Evolutionary conservation across 2,329 filamentous ascomycete species (phyloP).

Genomic region (Balansia obtecta): DNA sequence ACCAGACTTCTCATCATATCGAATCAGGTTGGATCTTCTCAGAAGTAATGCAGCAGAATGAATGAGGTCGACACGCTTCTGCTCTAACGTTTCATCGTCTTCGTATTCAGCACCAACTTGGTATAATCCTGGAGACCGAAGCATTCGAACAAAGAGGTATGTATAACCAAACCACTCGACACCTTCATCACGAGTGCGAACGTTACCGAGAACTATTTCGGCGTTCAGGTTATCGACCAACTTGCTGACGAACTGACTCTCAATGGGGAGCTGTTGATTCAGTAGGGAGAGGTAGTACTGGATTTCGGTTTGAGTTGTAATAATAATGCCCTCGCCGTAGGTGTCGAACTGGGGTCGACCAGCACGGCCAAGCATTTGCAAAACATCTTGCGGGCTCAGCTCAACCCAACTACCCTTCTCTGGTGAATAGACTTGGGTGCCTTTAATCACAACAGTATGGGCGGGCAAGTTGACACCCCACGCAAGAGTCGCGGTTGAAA

Average conservation of each 20-base stretch:
- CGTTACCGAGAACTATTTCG: conserved; percentile 87
- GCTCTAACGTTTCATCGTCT: conserved; percentile 79
- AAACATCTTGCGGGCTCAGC: conserved; percentile 88
- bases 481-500: conserved; percentile 93
- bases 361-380: conserved; percentile 97
- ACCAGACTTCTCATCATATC: conserved; percentile 90
- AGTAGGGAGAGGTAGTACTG: conserved; percentile 94
- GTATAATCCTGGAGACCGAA: conserved; percentile 87
- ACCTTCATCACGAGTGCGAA: conserved; percentile 82
- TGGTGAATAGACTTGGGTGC: conserved; percentile 93
- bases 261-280: conserved; percentile 94
- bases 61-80: conserved; percentile 93
- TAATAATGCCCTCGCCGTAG: conserved; percentile 97
- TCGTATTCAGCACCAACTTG: conserved; percentile 94
- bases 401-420: conserved; percentile 99
- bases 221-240: conserved; percentile 94
- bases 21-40: conserved; percentile 78
- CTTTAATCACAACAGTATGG: conserved; percentile 98
- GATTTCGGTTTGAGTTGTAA: conserved; percentile 88
- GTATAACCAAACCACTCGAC: conserved; percentile 99
- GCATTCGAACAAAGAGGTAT: conserved; percentile 95
- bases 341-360: conserved; percentile 95
- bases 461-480: conserved; percentile 98
- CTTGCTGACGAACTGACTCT: conserved; percentile 88
- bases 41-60: conserved; percentile 84